phyloP scores from a whole-genome alignment of 2,329 filamentous ascomycete species.

The Colletotrichum sp. region DNA sequence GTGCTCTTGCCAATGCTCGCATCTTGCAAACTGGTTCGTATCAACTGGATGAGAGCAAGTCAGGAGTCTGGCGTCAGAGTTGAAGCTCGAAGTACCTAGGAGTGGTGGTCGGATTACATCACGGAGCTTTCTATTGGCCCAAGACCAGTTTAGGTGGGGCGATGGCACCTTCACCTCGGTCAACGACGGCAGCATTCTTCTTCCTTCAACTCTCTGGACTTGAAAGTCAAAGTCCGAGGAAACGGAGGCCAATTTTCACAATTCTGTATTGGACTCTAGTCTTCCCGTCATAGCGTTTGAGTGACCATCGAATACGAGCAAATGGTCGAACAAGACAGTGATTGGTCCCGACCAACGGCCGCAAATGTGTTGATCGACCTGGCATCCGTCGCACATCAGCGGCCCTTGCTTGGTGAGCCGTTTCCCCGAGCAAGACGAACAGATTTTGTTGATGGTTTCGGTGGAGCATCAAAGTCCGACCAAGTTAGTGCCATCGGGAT shows the following conservation, averaged over 20 bases:
- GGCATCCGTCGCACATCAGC: neutral
- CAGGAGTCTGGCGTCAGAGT: neutral
- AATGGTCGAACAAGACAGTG: neutral
- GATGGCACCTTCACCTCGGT: neutral
- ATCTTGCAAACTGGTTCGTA: neutral
- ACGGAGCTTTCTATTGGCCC: neutral
- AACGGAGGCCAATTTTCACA: neutral
- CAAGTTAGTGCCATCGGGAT: neutral
- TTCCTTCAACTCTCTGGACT: neutral
- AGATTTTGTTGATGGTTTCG: rapidly evolving
- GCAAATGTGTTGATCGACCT: neutral
- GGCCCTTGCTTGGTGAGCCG: neutral
- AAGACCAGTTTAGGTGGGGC: neutral
- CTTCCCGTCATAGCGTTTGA: neutral
- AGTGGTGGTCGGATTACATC: slow-evolving; percentile 4
- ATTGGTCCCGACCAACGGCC: neutral
- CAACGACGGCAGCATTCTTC: neutral
- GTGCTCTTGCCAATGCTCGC: neutral
- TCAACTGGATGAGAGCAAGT: neutral
- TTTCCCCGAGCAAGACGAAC: neutral
- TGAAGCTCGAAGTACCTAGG: neutral
- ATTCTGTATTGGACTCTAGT: too few species aligned
- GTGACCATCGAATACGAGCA: neutral
- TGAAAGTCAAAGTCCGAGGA: neutral
- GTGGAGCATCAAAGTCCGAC: neutral